These are phyloP conservation scores for Zangia roseola DNA, from an alignment of 768 basidiomycete genomes.

Conservation along the genomic window DNA sequence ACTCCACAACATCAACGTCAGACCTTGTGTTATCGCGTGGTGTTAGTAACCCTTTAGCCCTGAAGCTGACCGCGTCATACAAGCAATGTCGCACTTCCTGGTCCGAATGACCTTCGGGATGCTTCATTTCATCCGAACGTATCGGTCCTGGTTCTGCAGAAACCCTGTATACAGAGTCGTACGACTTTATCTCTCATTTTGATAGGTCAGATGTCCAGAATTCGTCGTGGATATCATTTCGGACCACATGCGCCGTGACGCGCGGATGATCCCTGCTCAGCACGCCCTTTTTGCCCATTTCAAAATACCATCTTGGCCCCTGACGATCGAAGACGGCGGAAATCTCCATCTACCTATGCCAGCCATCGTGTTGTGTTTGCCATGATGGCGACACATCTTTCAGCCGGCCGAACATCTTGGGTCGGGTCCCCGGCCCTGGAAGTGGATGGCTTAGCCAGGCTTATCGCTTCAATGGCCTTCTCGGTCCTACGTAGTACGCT, in stretches of 20 bases:
- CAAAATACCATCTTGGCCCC: background rate
- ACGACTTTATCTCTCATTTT: conserved; percentile 3
- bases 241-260: background rate
- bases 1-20: too few species aligned
- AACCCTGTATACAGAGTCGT: background rate
- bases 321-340: conserved; percentile 3
- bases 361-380: background rate
- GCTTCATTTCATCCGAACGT: too few species aligned
- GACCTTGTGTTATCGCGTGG: too few species aligned
- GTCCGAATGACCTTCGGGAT: too few species aligned
- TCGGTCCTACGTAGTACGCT: background rate
- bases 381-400: background rate
- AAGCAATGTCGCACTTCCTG: too few species aligned
- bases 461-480: conserved; percentile 8
- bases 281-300: background rate
- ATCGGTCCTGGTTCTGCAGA: background rate
- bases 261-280: background rate
- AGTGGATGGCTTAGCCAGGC: background rate
- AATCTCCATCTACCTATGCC: background rate
- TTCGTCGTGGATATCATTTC: background rate
- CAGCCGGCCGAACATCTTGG: background rate
- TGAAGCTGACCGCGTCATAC: too few species aligned
- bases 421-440: conserved; percentile 3
- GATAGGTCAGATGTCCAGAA: background rate
- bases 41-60: too few species aligned